A percentile compares a stretch with the other conserved stretches of the same genome.
These are phyloP conservation scores for Pichia occidentalis DNA, from an alignment of 805 yeast species.

Conservation along the genomic window DNA sequence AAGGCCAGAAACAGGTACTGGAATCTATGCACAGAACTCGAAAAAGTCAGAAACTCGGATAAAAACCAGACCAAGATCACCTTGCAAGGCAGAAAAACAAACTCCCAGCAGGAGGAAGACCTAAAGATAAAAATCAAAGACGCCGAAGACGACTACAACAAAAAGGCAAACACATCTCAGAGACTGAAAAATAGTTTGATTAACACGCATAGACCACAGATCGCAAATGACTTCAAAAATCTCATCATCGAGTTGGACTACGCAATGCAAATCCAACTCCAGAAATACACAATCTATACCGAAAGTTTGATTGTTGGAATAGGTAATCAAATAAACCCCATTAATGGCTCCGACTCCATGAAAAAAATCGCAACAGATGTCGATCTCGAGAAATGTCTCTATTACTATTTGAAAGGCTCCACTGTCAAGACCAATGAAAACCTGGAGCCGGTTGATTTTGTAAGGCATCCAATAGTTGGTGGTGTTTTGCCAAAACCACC, in stretches of 20 bases:
- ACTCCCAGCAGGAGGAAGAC: slow-evolving; percentile 88
- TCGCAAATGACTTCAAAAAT: slow-evolving; percentile 63
- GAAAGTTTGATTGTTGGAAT: slow-evolving; percentile 79
- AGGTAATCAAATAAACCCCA: slow-evolving; percentile 77
- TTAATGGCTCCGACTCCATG: slow-evolving; percentile 55
- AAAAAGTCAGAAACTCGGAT: slow-evolving; percentile 67
- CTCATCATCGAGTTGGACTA: slow-evolving; percentile 81
- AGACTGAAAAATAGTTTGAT: slow-evolving; percentile 68
- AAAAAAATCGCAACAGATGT: slow-evolving; percentile 67
- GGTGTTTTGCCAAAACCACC: slow-evolving; percentile 12
- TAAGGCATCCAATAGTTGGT: slow-evolving; percentile 59
- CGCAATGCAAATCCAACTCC: slow-evolving; percentile 82
- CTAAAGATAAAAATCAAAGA: slow-evolving; percentile 68
- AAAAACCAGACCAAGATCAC: slow-evolving; percentile 80
- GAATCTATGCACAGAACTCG: slow-evolving; percentile 79
- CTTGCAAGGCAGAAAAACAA: slow-evolving; percentile 69
- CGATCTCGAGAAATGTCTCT: slow-evolving; percentile 79
- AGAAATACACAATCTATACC: slow-evolving; percentile 80
- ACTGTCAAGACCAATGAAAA: slow-evolving; percentile 29
- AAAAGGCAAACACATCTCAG: slow-evolving; percentile 66
- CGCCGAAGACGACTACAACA: slow-evolving; percentile 84
- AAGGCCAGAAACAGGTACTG: slow-evolving; percentile 78
- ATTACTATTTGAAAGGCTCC: slow-evolving; percentile 46
- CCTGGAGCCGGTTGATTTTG: slow-evolving; percentile 63
- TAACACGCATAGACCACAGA: slow-evolving; percentile 68